Base-by-base conservation (phyloP, 345 rosid genomes). In the Linum tenue region DNA sequence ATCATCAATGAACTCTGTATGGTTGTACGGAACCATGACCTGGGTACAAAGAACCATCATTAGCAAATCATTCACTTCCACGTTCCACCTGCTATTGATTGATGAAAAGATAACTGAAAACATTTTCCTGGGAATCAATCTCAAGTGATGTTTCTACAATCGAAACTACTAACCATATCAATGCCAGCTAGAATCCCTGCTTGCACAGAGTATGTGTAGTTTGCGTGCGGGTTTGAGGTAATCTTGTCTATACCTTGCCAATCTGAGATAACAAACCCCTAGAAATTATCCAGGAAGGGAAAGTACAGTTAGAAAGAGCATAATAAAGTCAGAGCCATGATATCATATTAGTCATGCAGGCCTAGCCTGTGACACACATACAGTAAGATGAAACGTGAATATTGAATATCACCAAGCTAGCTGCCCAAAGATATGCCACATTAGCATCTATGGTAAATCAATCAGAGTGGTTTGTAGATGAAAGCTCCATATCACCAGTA, bases 251-350 rank as follows among this genome's bases (percentile, higher is more conserved):
- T 69, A 61, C 77, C 77, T 63, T 65, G 70, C 73, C 70, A 74
- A 65, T 74, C 77, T 55, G 77, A 65, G 67, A 74, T 69, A 64
- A 74, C 70, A 39, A 74, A 74, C 5, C 77, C 77, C 77, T 74
- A 67, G 42, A 67, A 31, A 36, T 48, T 22, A 36, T 36, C 37
- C 11, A 40, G 42, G 35, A 36, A 55, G 14, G 38, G 10, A 12
- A 7, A 42, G 31, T 31, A 39, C 10, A 51, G 69, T 73, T 59
- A 22, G 31, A 22, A 22, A 22, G 31, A 68, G 55, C 58, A 50
- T 51, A 22, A 0, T 12, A 48, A 7, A 48, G 6, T 15, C 9
- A 48, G 53, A 48, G 11, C 53, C 53, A 48, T 3, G 14, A 4
- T 48, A 48, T 48, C 3, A 2, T 48, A 15, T 6, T 48, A 12